Percentiles rank a stretch among this genome's conserved stretches.
Evolutionary conservation across 1,284 basidiomycete species (phyloP).

Genomic region (Cutaneotrichosporon curvatum): DNA sequence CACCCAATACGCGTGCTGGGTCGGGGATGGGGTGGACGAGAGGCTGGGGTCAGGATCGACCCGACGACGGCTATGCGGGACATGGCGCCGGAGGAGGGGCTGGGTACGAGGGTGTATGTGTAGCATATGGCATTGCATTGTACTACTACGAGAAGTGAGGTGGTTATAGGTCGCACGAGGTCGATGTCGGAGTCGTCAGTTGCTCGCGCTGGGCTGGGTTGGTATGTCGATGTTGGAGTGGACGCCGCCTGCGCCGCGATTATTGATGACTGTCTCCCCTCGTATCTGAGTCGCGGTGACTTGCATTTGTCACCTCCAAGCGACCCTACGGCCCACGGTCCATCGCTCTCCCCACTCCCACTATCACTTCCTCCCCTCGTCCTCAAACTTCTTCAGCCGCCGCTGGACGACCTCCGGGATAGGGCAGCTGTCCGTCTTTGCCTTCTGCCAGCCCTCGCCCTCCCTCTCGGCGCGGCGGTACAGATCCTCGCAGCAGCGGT

Average conservation of each 20-base stretch:
- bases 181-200: no score
- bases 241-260: no score
- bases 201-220: no score
- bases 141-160: no score
- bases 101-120: background rate
- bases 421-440: conserved; percentile 32
- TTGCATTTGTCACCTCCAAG: no score
- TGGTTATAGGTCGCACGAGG: no score
- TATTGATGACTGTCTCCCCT: no score
- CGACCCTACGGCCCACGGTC: no score
- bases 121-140: no score
- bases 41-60: conserved; percentile 5
- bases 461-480: conserved; percentile 25
- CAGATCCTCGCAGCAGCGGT: conserved; percentile 38
- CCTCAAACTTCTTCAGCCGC: conserved; percentile 29
- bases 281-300: no score
- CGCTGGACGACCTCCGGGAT: conserved; percentile 28
- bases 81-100: conserved; percentile 5
- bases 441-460: conserved; percentile 16
- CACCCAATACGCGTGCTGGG: conserved; percentile 28
- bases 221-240: no score
- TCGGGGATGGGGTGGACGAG: conserved; percentile 4
- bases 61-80: conserved; percentile 4
- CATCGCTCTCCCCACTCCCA: no score
- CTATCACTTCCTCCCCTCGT: conserved; percentile 5